Conservation (phyloP, 306 rosid genomes). For the Hippophae gyantsensis region DNA sequence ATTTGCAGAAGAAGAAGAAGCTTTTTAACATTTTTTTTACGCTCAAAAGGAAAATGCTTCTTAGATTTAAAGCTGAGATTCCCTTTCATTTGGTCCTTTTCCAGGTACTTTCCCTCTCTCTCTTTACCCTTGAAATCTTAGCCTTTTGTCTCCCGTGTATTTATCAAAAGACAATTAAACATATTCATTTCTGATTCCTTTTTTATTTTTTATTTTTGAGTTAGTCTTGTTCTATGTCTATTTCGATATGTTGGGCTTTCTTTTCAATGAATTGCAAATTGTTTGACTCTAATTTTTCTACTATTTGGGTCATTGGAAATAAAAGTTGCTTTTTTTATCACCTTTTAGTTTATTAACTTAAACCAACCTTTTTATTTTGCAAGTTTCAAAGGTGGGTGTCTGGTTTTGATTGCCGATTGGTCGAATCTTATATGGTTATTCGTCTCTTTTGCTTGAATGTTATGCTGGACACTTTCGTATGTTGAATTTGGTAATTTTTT, state of each 20-base stretch:
- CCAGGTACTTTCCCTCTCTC: conserved; percentile 38
- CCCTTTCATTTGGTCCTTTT: conserved; percentile 49
- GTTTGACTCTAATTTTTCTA: conserved; percentile 56
- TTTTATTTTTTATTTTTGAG: conserved; percentile 12
- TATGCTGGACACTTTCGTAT: conserved; percentile 16
- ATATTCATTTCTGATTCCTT: background rate
- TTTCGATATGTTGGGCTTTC: conserved; percentile 2
- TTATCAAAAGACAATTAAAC: conserved; percentile 15
- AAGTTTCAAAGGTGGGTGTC: conserved; percentile 17
- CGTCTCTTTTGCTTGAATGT: conserved; percentile 12
- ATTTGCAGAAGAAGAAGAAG: conserved; percentile 28
- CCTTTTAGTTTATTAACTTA: conserved; percentile 8
- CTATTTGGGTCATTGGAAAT: conserved; percentile 17
- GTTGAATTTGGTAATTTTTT: conserved; percentile 22
- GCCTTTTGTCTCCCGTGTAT: conserved; percentile 8
- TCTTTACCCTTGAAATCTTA: background rate
- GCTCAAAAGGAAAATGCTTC: conserved; percentile 39
- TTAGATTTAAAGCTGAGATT: conserved; percentile 39
- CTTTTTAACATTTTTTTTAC: conserved; percentile 22
- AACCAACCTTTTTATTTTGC: background rate
- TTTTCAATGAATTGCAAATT: conserved; percentile 10
- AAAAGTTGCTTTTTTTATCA: conserved; percentile 4
- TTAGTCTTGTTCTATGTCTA: conserved; percentile 24
- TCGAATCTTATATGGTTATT: conserved; percentile 15
- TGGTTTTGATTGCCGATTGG: conserved; percentile 28